Base-by-base conservation (phyloP, 2,329 filamentous ascomycete genomes). In the Diplodia mutila region DNA sequence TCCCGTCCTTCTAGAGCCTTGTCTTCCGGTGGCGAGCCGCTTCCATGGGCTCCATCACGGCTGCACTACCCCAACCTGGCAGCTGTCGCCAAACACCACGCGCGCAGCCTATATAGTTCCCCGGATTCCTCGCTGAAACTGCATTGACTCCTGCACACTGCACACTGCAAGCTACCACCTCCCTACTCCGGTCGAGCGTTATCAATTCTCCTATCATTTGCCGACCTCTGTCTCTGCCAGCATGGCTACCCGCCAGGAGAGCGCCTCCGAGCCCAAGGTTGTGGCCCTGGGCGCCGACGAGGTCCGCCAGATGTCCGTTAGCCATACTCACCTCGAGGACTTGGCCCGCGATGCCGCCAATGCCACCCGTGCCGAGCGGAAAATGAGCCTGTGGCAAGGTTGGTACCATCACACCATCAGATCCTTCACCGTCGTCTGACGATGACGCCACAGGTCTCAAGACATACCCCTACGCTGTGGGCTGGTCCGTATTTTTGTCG, bases 401-500 rank as follows among this genome's bases (percentile, higher is more conserved):
- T 21, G 29, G 53, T 54, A 14, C 11, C 27, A 21, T 23, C 53
- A 21, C 32, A 37, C 42, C 29, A 37, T 29, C 3, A 8, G 27
- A 11, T 21, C 25, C n/a, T 27, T 21, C 29, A 25, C 18, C 49
- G 14, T 52, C 11, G 32, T 37, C 54, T 59, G 23, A 59, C 34
- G 1, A 18, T 16, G 21, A 25, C 21, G 12, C n/a, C 37, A 25
- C 54, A 59, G 54, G 54, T 23, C 37, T 66, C 64, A 66, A 66
- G 64, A 66, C 49, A 21, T 97, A 97, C 76, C 93, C 92, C 69
- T 94, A 96, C 82, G 93, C 93, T 48, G 89, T 96, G 67, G 85
- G 82, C 16, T 97, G 92, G 92, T 92, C 90, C 73, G 76, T 96
- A 61, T 83, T 96, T 68, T 93, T 97, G 77, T 94, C 91, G 14